Evolutionary conservation across 2,329 filamentous ascomycete genomes (phyloP).

Genomic region (Verticillium longisporum): DNA sequence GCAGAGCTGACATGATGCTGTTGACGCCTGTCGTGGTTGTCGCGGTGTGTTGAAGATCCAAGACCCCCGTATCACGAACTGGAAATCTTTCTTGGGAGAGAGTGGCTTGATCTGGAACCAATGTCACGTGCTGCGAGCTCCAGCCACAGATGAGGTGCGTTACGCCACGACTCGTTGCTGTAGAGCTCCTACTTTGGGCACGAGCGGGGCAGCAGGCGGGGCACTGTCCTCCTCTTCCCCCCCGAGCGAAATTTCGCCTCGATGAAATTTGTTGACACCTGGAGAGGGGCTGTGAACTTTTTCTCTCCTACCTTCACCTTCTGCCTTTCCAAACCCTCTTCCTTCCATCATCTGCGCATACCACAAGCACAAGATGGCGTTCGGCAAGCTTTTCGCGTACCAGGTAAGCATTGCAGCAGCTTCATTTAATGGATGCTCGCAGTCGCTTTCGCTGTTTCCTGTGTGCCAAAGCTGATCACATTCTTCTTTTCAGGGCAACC

Average conservation of each 20-base stretch:
- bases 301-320: neutral
- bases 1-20: slow-evolving; percentile 26
- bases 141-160: neutral
- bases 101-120: neutral
- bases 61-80: neutral
- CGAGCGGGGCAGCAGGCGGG: slow-evolving; percentile 1
- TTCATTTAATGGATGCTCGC: neutral
- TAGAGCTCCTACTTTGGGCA: slow-evolving; percentile 2
- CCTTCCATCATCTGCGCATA: slow-evolving; percentile 12
- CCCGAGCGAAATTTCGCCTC: neutral
- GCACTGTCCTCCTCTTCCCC: neutral
- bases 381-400: slow-evolving; percentile 94
- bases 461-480: neutral
- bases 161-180: neutral
- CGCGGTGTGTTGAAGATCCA: neutral
- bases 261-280: slow-evolving; percentile 1
- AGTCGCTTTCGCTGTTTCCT: neutral
- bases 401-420: slow-evolving; percentile 46
- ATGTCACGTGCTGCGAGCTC: neutral
- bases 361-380: slow-evolving; percentile 63
- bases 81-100: slow-evolving; percentile 9
- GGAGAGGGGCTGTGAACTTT: neutral
- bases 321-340: slow-evolving; percentile 9
- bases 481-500: slow-evolving; percentile 62
- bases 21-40: slow-evolving; percentile 9